Percentiles rank a stretch among this genome's conserved stretches.
phyloP scores from a whole-genome alignment of 768 basidiomycete species.

The Tylopilus cervinicoccineus region DNA sequence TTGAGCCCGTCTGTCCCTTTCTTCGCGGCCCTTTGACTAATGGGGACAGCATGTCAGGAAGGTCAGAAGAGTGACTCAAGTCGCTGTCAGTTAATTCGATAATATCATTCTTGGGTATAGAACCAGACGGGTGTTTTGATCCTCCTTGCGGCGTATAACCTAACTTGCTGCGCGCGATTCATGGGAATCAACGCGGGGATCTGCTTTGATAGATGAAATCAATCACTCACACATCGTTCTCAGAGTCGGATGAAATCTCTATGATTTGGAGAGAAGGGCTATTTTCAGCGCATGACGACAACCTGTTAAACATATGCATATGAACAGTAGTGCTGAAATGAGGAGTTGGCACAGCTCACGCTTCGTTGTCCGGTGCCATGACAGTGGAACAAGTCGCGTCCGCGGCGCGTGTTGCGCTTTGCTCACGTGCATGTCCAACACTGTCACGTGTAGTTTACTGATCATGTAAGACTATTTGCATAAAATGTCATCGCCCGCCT shows the following conservation, averaged over 20 bases:
- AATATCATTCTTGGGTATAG: slow-evolving; percentile 13
- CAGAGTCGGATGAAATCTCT: slow-evolving; percentile 51
- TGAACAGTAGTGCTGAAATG: background rate
- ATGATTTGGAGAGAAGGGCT: slow-evolving; percentile 37
- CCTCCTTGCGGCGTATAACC: background rate
- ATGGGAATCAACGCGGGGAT: background rate
- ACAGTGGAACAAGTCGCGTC: background rate
- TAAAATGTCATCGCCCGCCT: slow-evolving; percentile 41
- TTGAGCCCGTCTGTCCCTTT: slow-evolving; percentile 1
- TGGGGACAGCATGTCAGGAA: slow-evolving; percentile 25
- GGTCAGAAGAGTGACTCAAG: slow-evolving; percentile 12
- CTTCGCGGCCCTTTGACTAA: slow-evolving; percentile 13
- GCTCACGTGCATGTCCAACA: slow-evolving; percentile 18
- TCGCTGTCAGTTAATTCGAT: slow-evolving; percentile 33
- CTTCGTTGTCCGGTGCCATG: slow-evolving; percentile 47
- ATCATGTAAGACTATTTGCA: slow-evolving; percentile 9
- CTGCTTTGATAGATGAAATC: background rate
- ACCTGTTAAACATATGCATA: background rate
- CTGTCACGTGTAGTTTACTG: slow-evolving; percentile 13
- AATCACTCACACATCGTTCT: slow-evolving; percentile 34
- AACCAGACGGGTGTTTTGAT: background rate
- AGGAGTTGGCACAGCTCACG: slow-evolving; percentile 20
- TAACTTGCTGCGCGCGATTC: slow-evolving; percentile 4
- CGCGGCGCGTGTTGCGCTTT: background rate
- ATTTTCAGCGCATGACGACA: background rate